Percentiles rank a stretch among this genome's conserved stretches.
Conservation (phyloP, 2,329 filamentous ascomycete species). For the Hypoxylon sp. region DNA sequence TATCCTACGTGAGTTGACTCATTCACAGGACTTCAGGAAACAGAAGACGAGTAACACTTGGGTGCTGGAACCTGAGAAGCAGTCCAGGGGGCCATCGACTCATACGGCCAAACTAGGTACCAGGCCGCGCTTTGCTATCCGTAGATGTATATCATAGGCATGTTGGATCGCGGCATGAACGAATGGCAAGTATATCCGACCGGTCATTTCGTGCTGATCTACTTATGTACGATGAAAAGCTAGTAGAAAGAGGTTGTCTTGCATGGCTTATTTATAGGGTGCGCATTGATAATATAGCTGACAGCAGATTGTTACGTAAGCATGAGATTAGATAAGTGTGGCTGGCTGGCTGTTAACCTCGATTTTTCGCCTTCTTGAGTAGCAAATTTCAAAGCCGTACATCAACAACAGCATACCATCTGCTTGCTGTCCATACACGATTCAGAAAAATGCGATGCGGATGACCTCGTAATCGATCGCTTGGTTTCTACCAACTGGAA, state of each 20-base stretch:
- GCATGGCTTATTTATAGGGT: too few species aligned
- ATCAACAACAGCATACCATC: background rate
- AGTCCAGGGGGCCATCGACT: conserved; percentile 43
- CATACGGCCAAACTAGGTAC: conserved; percentile 45
- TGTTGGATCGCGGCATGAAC: too few species aligned
- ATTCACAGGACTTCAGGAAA: conserved; percentile 37
- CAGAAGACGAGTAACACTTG: too few species aligned
- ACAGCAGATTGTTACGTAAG: too few species aligned
- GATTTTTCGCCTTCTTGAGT: background rate
- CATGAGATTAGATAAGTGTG: too few species aligned
- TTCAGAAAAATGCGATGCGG: conserved; percentile 20
- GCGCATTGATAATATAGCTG: too few species aligned
- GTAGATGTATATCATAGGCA: too few species aligned
- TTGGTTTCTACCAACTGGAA: conserved; percentile 18
- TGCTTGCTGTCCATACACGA: background rate
- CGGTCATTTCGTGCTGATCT: too few species aligned
- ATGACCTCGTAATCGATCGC: conserved; percentile 10
- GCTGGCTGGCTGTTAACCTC: background rate
- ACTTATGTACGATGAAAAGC: too few species aligned
- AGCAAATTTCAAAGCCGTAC: background rate
- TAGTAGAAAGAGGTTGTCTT: too few species aligned
- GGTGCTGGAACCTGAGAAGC: conserved; percentile 34
- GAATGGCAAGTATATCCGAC: too few species aligned
- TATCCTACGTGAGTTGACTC: conserved; percentile 42
- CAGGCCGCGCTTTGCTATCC: too few species aligned